Base-by-base conservation (phyloP, 495 filamentous ascomycete species). In the Aspergillus haitiensis region DNA sequence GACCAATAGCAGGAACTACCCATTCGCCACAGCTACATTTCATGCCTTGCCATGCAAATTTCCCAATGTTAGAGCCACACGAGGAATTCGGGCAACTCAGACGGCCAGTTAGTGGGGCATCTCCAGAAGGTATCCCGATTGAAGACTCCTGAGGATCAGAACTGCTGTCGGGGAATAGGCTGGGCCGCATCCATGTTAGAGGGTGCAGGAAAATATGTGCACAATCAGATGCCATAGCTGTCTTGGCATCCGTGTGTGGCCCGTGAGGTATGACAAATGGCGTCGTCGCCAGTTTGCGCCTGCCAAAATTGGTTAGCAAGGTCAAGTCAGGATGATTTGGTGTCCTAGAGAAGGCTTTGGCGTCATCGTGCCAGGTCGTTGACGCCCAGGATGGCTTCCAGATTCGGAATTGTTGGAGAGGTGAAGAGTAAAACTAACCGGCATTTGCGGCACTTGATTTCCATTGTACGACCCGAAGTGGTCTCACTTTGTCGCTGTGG, bases 31-130 rank as follows among this genome's bases (percentile, higher is more conserved):
- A 98, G 63, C 87, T 96, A 76, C 94, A 98, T 72, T 84, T 87
- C 78, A 97, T 85, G 55, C 95, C 94, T 68, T 95, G 89, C 93
- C 95, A 98, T 33, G 92, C 89, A 66, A 97, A 97, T 61, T 93
- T 87, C 44, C 95, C 94, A 21, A 98, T 84, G 49, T 92, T 90
- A 16, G 87, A 84, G 12, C 73, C 76, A 67, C 94, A 97, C 63
- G 87, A 89, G 0, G 67, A 36, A 63, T 87, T 88, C 32, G 93
- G 91, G 68, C 93, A 97, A 42, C 86, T 86, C 42, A 98, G 72
- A 32, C 92, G 86, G 8, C 93, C 93, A 10, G 91, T 87, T 15
- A 97, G 76, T 42, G 86, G 84, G 31, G 89, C 82, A 46, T 74
- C 70, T 49, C 89, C 87, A 2, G 69, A 52, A 18, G 65, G 53